Evolutionary conservation across 2,329 filamentous ascomycete species (phyloP), one percentile per base, ranked within the genome.

Genomic region (Claviceps arundinis): DNA sequence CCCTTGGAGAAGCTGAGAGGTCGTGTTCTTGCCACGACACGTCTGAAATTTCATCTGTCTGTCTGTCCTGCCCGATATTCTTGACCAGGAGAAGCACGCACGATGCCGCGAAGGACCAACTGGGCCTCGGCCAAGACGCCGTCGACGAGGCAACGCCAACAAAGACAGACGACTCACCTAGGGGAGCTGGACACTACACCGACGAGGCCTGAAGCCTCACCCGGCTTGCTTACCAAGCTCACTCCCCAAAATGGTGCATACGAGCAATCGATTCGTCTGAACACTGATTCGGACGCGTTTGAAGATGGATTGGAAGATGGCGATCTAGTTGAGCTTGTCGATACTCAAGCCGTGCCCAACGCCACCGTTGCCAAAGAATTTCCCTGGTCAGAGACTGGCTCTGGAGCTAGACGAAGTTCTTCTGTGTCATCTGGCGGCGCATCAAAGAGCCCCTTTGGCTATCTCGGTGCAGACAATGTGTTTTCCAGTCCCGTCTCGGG

Each of bases 121-220:
- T 14, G 50, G 44, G 22, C 22, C 14, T 51, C 40, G 24, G 26
- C 13, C 26, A 53, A 51, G n/a, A 50, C 48, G 34, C 45, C 47
- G 37, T 38, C 50, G 24, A 41, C 43, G 41, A 53, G 42, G 22
- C 60, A 52, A 47, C 37, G 22, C 22, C 57, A 54, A 37, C 54
- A 52, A 19, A 56, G 52, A 14, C 14, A 50, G 42, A 40, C 56
- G 11, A 57, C 58, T 0, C 51, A 59, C 41, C 59, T 69, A 17
- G 59, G 60, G 2, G 54, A 68, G 50, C 59, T 69, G 2, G 64
- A 68, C 6, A 65, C 64, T 2, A 66, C 66, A 5, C 64, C 66
- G 5, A 67, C 61, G n/a, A 61, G 53, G 9, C 56, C 60, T 46
- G 48, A 59, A 7, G 56, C 58, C 46, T 59, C 58, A 42, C 56